Conservation (phyloP, 73 alveolate species). For the Stentor coeruleus region DNA sequence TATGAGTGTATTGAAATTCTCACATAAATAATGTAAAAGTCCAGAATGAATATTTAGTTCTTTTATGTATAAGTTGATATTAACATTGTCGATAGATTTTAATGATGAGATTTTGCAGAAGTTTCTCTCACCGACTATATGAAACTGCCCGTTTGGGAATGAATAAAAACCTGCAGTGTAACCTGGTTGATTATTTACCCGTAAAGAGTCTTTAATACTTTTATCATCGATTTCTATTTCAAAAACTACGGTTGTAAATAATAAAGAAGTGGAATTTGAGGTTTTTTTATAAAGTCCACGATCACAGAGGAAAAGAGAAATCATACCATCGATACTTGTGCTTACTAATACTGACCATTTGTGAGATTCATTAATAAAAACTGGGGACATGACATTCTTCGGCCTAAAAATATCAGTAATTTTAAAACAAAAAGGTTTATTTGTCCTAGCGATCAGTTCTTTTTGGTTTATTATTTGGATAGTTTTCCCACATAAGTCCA, state of each 20-base stretch:
- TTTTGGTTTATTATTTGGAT: neutral
- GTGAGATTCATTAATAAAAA: neutral
- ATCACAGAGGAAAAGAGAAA: conserved; percentile 2
- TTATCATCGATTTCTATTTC: conserved; percentile 17
- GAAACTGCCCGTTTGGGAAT: conserved; percentile 1
- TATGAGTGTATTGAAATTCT: conserved; percentile 10
- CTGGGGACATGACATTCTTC: neutral
- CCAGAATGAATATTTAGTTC: conserved; percentile 7
- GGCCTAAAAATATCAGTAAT: neutral
- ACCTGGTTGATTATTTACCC: neutral
- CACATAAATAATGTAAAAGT: conserved; percentile 6
- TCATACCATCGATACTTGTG: neutral
- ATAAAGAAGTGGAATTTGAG: neutral
- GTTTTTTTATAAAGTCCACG: neutral
- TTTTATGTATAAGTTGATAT: neutral
- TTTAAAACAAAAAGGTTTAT: neutral
- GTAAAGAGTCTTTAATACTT: neutral
- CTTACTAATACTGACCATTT: conserved; percentile 6
- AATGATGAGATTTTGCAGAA: neutral
- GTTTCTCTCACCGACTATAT: conserved; percentile 16
- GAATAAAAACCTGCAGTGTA: neutral
- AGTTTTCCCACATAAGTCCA: neutral
- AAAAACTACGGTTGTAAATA: conserved; percentile 8
- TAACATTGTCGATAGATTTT: neutral
- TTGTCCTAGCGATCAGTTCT: neutral